phyloP scores from a whole-genome alignment of 805 yeast genomes.

The Blastobotrys chiropterorum region DNA sequence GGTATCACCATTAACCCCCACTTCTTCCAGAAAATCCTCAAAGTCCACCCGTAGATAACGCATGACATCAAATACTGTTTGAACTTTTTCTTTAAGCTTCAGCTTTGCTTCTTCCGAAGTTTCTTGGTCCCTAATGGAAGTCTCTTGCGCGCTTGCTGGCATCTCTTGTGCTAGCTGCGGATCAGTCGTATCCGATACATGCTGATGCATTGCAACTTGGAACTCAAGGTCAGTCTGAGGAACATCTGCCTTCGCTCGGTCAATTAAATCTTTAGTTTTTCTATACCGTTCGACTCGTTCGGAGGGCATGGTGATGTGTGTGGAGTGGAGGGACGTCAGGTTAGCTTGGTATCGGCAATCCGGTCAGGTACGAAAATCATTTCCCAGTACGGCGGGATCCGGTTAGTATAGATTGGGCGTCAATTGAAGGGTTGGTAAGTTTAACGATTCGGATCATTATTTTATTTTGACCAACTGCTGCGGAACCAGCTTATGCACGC shows the following conservation, averaged over 20 bases:
- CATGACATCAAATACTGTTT: neutral
- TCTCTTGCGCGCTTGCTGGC: neutral
- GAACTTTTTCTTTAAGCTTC: neutral
- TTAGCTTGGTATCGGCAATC: no score
- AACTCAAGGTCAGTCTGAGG: neutral
- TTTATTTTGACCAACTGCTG: no score
- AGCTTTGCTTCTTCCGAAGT: neutral
- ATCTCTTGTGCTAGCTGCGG: neutral
- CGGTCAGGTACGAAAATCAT: no score
- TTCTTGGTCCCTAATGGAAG: neutral
- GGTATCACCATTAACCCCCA: neutral
- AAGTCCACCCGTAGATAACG: neutral
- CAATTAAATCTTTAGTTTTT: neutral
- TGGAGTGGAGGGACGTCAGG: neutral
- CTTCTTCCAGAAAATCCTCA: neutral
- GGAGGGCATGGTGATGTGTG: neutral
- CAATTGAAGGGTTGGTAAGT: no score
- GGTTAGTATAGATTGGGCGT: no score
- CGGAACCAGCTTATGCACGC: no score
- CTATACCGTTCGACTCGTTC: neutral
- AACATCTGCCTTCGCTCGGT: neutral
- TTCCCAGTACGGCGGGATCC: no score
- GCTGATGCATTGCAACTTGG: neutral
- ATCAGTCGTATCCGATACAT: neutral
- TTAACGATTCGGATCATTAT: no score